Evolutionary conservation across 225 moss, liverwort and hornwort species (phyloP).

Genomic region (Sphagnum contortum): DNA sequence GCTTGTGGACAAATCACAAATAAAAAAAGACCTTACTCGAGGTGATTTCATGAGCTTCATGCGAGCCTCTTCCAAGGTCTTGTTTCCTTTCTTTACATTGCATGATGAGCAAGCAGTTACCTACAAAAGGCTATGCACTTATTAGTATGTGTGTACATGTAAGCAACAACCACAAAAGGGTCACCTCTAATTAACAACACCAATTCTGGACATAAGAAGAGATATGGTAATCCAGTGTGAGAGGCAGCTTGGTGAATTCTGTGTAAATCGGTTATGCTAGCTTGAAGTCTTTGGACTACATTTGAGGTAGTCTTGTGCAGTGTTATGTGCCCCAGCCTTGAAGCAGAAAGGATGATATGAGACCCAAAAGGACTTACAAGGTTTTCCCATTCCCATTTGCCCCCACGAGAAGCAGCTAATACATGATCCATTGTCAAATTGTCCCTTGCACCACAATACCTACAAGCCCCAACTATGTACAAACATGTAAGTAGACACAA

Average conservation of each 20-base stretch:
- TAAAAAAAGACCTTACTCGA: conserved; percentile 33
- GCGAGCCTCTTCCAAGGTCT: conserved; percentile 73
- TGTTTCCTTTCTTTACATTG: conserved; percentile 87
- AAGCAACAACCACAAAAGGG: too few species aligned
- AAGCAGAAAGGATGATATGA: too few species aligned
- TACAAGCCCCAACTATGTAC: conserved; percentile 14
- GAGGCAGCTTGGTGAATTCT: too few species aligned
- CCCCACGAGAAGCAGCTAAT: conserved; percentile 81
- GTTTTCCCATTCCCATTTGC: conserved; percentile 97
- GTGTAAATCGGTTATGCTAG: too few species aligned
- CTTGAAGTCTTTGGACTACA: too few species aligned
- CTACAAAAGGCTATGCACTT: conserved; percentile 15
- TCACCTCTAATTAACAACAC: too few species aligned
- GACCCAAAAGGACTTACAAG: conserved; percentile 37
- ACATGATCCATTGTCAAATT: conserved; percentile 96
- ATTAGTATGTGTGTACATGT: too few species aligned
- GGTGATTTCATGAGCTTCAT: conserved; percentile 74
- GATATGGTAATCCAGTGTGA: too few species aligned
- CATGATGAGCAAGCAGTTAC: conserved; percentile 81
- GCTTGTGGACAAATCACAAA: not conserved
- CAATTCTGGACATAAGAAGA: too few species aligned
- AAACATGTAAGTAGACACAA: not conserved
- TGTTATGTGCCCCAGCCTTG: too few species aligned
- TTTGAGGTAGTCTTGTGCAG: too few species aligned
- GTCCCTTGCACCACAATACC: conserved; percentile 74